Percentiles rank a stretch among this genome's conserved stretches.
These are phyloP conservation scores for Capsicum chinense DNA, from an alignment of 257 asterid species.

Conservation along the genomic window DNA sequence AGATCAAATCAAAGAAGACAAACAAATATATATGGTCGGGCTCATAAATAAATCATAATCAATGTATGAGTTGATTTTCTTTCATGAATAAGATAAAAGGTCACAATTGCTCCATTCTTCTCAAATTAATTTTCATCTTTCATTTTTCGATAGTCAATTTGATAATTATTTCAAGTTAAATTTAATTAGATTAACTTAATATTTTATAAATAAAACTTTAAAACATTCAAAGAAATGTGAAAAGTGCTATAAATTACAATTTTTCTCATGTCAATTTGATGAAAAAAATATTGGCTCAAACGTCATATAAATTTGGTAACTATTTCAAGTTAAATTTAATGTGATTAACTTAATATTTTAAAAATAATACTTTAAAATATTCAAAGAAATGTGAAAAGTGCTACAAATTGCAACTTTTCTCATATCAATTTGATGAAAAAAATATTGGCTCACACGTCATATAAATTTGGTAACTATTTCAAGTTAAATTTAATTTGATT, in stretches of 20 bases:
- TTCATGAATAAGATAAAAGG: not conserved
- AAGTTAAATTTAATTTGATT: not conserved
- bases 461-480: not conserved
- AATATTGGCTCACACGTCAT: too few relatives aligned
- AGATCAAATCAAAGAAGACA: not conserved
- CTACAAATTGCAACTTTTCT: not conserved
- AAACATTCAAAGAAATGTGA: not conserved
- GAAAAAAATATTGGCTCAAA: too few relatives aligned
- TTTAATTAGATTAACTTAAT: not conserved
- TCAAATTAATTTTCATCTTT: not conserved
- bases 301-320: not conserved
- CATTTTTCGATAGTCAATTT: not conserved
- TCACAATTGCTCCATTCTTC: not conserved
- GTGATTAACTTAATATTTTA: not conserved
- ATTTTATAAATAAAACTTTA: not conserved
- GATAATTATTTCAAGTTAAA: not conserved
- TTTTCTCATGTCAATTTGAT: not conserved
- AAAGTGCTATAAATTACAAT: not conserved
- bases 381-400: not conserved
- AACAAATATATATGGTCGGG: not conserved
- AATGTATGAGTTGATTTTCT: not conserved
- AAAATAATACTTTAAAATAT: not conserved
- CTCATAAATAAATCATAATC: slow-evolving; percentile 2
- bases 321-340: not conserved
- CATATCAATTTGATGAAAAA: too few relatives aligned